Conservation (phyloP, 768 basidiomycete genomes). For the Suillus lakei region DNA sequence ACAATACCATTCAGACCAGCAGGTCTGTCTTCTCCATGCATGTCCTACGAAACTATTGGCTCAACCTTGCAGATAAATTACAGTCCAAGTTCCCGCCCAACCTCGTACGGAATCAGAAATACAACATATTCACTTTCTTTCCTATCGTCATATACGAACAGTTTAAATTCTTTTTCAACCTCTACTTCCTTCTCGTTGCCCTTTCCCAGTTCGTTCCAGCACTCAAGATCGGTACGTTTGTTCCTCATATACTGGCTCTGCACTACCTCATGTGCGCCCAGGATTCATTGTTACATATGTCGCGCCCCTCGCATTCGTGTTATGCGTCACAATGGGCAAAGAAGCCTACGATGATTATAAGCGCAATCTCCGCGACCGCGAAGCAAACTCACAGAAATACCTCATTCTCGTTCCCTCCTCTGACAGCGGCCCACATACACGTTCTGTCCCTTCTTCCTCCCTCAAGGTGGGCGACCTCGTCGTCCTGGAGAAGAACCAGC, state of each 20-base stretch:
- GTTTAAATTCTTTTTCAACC: conserved; percentile 99
- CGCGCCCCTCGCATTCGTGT: conserved; percentile 94
- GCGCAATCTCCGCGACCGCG: conserved; percentile 87
- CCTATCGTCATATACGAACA: conserved; percentile 98
- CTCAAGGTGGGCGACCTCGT: conserved; percentile 92
- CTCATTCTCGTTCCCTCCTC: conserved; percentile 70
- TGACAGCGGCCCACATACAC: conserved; percentile 53
- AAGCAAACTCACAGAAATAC: conserved; percentile 95
- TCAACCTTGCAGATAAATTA: conserved; percentile 58
- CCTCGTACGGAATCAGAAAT: conserved; percentile 96
- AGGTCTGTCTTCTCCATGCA: conserved; percentile 44
- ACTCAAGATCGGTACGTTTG: conserved; percentile 82
- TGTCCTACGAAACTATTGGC: neutral
- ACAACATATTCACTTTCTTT: conserved; percentile 95
- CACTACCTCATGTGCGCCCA: conserved; percentile 34
- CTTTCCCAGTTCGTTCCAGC: conserved; percentile 95
- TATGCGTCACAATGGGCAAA: conserved; percentile 96
- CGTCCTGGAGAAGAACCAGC: conserved; percentile 93
- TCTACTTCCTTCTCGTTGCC: conserved; percentile 97
- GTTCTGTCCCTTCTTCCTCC: conserved; percentile 85
- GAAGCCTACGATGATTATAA: conserved; percentile 99
- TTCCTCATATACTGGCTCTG: conserved; percentile 2
- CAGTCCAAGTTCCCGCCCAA: conserved; percentile 82
- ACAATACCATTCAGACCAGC: conserved; percentile 78
- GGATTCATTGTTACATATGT: conserved; percentile 96